phyloP scores from a whole-genome alignment of 1,139 yeast genomes.

The Hyphopichia pseudoburtonii region DNA sequence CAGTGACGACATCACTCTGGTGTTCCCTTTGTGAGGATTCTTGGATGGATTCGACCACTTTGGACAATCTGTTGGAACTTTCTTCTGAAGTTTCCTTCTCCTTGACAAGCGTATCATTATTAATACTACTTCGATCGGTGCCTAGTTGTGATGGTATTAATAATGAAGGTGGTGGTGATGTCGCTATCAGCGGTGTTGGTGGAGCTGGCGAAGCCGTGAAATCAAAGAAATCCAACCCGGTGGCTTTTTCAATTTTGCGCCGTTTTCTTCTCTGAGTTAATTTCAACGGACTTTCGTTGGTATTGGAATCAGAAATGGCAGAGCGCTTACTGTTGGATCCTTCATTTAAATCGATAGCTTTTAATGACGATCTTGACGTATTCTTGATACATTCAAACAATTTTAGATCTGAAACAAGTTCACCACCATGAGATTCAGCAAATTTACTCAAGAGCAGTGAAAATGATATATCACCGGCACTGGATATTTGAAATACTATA shows the following conservation, averaged over 20 bases:
- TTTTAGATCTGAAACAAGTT: constrained; percentile 6
- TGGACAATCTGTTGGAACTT: no score
- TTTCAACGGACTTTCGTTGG: constrained; percentile 17
- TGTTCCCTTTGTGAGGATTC: no score
- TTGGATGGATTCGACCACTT: neutral
- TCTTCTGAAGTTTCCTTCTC: no score
- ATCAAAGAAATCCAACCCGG: constrained; percentile 35
- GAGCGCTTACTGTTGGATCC: constrained; percentile 8
- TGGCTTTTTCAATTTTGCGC: constrained; percentile 31
- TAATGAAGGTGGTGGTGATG: no score
- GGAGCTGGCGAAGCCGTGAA: constrained; percentile 14
- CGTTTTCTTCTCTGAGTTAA: constrained; percentile 21
- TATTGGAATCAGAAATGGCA: constrained; percentile 25
- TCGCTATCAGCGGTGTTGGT: no score
- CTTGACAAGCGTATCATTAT: no score
- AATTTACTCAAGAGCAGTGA: neutral
- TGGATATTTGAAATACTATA: neutral
- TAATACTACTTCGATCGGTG: no score
- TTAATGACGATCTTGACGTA: constrained; percentile 6
- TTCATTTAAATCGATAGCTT: constrained; percentile 8
- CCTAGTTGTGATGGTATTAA: no score
- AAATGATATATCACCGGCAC: neutral
- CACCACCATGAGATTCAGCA: neutral
- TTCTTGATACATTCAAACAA: constrained; percentile 10
- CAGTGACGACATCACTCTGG: no score